These are phyloP conservation scores for Dryas integrifolia DNA, from an alignment of 331 rosid genomes.

Conservation along the genomic window DNA sequence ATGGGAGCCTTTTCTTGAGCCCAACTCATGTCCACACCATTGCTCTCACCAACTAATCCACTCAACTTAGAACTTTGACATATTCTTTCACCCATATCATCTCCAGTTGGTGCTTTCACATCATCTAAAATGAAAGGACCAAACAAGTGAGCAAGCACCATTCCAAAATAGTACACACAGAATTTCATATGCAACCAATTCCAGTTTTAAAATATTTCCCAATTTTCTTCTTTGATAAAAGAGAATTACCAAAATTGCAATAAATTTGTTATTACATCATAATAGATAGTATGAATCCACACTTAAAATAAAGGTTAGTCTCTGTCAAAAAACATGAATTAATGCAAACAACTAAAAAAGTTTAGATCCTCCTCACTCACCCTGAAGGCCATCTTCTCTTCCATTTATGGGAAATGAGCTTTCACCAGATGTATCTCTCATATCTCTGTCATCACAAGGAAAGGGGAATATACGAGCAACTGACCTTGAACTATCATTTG, in stretches of 20 bases:
- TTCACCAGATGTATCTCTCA: conserved; percentile 32
- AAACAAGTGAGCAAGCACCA: conserved; percentile 24
- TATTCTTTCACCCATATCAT: conserved; percentile 39
- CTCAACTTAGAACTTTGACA: conserved; percentile 45
- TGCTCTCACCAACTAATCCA: conserved; percentile 43
- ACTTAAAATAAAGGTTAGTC: conserved; percentile 10
- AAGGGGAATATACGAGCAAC: conserved; percentile 23
- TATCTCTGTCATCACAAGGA: conserved; percentile 33
- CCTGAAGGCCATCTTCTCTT: conserved; percentile 35
- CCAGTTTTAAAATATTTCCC: background rate
- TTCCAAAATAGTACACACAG: background rate
- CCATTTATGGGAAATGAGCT: conserved; percentile 26
- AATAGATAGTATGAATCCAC: conserved; percentile 10
- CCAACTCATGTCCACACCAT: conserved; percentile 20
- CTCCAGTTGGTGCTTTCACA: conserved; percentile 29
- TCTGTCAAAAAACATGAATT: background rate
- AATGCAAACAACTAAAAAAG: background rate
- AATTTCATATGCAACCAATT: background rate
- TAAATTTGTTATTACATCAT: background rate
- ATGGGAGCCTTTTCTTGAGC: conserved; percentile 26
- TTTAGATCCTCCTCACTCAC: conserved; percentile 40
- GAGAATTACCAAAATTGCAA: background rate
- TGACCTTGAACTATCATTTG: conserved; percentile 28
- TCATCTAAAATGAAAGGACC: conserved; percentile 35
- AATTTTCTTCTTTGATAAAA: background rate